These are phyloP conservation scores for Vigna mungo DNA, from an alignment of 306 rosid species.

Conservation along the genomic window DNA sequence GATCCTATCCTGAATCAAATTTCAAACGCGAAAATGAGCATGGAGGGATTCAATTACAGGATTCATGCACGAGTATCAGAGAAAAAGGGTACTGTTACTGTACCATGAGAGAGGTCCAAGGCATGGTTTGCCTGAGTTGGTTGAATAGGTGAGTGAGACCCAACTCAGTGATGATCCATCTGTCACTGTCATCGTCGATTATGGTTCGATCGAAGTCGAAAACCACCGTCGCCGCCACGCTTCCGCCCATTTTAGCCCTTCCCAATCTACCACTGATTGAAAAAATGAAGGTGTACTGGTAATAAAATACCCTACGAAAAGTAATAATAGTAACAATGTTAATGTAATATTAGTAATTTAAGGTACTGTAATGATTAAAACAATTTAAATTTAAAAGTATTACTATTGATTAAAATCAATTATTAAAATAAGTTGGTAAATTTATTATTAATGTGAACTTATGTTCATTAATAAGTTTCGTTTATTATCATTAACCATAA, in stretches of 20 bases:
- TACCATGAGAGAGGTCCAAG: conserved; percentile 88
- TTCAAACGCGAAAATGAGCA: neutral
- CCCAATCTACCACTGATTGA: neutral
- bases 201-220: conserved; percentile 85
- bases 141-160: conserved; percentile 65
- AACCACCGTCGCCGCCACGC: conserved; percentile 41
- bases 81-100: neutral
- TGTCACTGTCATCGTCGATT: conserved; percentile 84
- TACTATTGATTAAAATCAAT: no score
- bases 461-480: no score
- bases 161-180: conserved; percentile 68
- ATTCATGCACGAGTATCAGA: neutral
- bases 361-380: no score
- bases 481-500: no score
- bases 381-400: no score
- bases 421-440: no score
- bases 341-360: no score
- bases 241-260: neutral
- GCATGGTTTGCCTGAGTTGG: conserved; percentile 61
- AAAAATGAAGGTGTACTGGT: neutral
- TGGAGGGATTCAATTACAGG: neutral
- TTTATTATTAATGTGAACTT: no score
- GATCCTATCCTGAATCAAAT: conserved; percentile 57
- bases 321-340: no score
- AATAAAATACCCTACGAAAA: neutral